Evolutionary conservation across 169 alveolate species (phyloP), one percentile per base, ranked within the genome.

Genomic region (Eimeria brunetti): DNA sequence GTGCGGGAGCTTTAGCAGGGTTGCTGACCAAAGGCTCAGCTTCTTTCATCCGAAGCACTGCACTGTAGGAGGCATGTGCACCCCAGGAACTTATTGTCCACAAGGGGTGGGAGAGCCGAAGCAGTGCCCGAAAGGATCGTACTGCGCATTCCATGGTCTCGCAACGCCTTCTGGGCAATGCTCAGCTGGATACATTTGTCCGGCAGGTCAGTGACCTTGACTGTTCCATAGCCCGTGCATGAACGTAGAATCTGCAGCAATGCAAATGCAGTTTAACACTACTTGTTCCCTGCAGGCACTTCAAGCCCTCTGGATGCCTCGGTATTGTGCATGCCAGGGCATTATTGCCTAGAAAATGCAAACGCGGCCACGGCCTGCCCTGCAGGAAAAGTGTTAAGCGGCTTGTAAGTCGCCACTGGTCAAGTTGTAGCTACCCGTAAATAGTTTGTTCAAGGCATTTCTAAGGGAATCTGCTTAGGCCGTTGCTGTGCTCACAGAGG

Each of bases 1-100:
- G 69, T 86, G 93, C 33, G 93, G 93, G 53, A 51, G 7, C 69
- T 86, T 60, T 30, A 86, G 83, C 83, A 86, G 71, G 51, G 80
- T 24, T 62, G 60, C 20, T 30, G 81, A 60, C 30, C 64, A 86
- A 44, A 62, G 44, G 60, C 49, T 33, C 69, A 86, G 75, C 81
- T 64, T 86, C 33, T 86, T 86, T 44, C 62, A 86, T 49, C 93
- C 93, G 67, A 86, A 86, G 36, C 62, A 51, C 22, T 86, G 93
- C 93, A 86, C 93, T 41, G 6, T 64, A 49, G 93, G 83, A 62
- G 81, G 60, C 46, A 62, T 38, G 80, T 96, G 95, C 91, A 91
- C 76, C 4, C 85, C 91, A 33, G 98, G 98, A 36, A 60, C 95
- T 62, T 97, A 96, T 96, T 97, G 98, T 73, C 97, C 97, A 22